Conservation (phyloP, 805 yeast genomes). For the Nakazawaea sp. region DNA sequence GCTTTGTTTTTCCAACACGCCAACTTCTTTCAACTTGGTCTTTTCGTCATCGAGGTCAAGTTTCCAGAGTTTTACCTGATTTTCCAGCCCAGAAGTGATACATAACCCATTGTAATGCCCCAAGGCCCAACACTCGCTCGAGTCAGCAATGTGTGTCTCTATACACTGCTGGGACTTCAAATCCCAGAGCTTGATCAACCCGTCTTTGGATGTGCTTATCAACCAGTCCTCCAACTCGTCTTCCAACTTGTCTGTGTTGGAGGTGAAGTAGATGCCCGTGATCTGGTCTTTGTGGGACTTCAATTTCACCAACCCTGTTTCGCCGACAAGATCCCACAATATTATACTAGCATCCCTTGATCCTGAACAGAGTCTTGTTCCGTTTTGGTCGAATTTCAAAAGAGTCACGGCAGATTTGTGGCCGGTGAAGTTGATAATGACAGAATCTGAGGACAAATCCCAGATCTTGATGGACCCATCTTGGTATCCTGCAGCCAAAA, state of each 20-base stretch:
- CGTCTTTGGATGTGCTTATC: constrained; percentile 79
- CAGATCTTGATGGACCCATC: constrained; percentile 89
- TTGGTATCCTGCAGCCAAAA: constrained; percentile 82
- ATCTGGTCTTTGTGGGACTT: constrained; percentile 87
- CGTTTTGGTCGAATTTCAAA: constrained; percentile 67
- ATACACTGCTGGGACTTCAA: constrained; percentile 80
- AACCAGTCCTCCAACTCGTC: constrained; percentile 69
- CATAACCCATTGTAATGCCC: constrained; percentile 40
- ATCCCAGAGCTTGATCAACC: constrained; percentile 91
- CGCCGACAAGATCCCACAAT: constrained; percentile 93
- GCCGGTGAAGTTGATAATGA: constrained; percentile 81
- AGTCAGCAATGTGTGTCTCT: constrained; percentile 91
- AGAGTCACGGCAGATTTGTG: constrained; percentile 75
- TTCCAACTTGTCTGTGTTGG: constrained; percentile 21
- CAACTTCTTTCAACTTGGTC: constrained; percentile 48
- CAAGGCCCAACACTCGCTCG: constrained; percentile 90
- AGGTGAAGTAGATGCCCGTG: constrained; percentile 60
- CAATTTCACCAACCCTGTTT: constrained; percentile 79
- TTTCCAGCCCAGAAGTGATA: constrained; percentile 73
- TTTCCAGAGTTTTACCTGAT: constrained; percentile 79
- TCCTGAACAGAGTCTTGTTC: constrained; percentile 83
- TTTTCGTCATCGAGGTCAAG: constrained; percentile 51
- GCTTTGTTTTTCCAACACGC: constrained; percentile 68
- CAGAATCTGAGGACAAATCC: constrained; percentile 79
- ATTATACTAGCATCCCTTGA: constrained; percentile 79